Conservation (phyloP, 208 protist genomes). For the Trypanosoma lewisi region DNA sequence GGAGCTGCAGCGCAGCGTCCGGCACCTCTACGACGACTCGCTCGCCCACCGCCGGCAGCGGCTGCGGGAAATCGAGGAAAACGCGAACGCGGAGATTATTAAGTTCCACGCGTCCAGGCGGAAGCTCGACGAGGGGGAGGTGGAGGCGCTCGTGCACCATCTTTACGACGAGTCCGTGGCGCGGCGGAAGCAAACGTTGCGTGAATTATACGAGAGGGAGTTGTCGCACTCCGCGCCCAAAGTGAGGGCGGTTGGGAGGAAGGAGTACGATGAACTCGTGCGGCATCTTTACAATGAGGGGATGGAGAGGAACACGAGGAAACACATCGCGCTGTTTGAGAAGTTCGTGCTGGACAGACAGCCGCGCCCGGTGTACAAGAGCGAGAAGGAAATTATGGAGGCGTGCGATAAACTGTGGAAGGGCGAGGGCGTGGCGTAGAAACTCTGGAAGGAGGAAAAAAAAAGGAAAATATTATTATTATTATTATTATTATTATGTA, state of each 20-base stretch:
- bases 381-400: slow-evolving; percentile 32
- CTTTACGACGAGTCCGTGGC: slow-evolving; percentile 75
- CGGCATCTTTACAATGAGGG: slow-evolving; percentile 68
- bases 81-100: slow-evolving; percentile 44
- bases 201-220: slow-evolving; percentile 43
- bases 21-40: slow-evolving; percentile 85
- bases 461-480: too few species aligned
- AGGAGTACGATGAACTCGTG: slow-evolving; percentile 39
- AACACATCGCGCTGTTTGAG: slow-evolving; percentile 76
- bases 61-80: slow-evolving; percentile 43
- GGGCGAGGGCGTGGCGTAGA: slow-evolving; percentile 62
- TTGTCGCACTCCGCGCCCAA: slow-evolving; percentile 22
- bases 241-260: slow-evolving; percentile 36
- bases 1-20: slow-evolving; percentile 53
- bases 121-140: slow-evolving; percentile 34
- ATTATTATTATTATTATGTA: background rate
- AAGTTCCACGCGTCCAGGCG: slow-evolving; percentile 40
- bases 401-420: slow-evolving; percentile 60
- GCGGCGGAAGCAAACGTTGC: slow-evolving; percentile 48
- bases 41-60: slow-evolving; percentile 45
- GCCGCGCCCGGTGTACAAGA: slow-evolving; percentile 27
- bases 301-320: slow-evolving; percentile 73
- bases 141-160: slow-evolving; percentile 49
- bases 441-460: too few species aligned
- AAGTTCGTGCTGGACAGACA: slow-evolving; percentile 58